Conservation (phyloP, 306 rosid genomes). For the Aeschynomene evenia region DNA sequence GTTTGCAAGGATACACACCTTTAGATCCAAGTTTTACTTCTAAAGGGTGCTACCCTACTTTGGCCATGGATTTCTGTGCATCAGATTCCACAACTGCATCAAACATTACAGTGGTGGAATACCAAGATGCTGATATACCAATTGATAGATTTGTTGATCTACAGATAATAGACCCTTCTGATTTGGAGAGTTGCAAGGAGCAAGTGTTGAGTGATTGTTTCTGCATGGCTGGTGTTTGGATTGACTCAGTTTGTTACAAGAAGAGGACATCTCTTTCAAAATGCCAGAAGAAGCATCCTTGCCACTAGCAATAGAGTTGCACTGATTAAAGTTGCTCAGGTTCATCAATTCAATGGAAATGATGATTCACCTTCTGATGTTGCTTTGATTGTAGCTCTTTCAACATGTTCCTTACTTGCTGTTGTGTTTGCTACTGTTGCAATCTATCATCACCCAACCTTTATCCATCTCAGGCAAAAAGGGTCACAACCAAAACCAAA, state of each 20-base stretch:
- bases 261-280: conserved; percentile 38
- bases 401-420: conserved; percentile 30
- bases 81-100: conserved; percentile 21
- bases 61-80: conserved; percentile 37
- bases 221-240: conserved; percentile 34
- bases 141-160: background rate
- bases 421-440: conserved; percentile 26
- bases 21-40: conserved; percentile 36
- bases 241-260: conserved; percentile 7
- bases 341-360: background rate
- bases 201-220: conserved; percentile 36
- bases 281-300: conserved; percentile 12
- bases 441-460: conserved; percentile 29
- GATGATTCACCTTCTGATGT: conserved; percentile 15
- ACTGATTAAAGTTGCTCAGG: conserved; percentile 29
- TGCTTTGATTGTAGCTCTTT: conserved; percentile 20
- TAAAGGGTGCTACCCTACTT: conserved; percentile 41
- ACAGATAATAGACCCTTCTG: background rate
- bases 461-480: background rate
- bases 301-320: background rate
- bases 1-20: conserved; percentile 39
- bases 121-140: conserved; percentile 30
- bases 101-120: background rate
- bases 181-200: conserved; percentile 27
- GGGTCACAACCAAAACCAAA: conserved; percentile 21